A percentile compares a stretch with the other conserved stretches of the same genome.
phyloP scores from a whole-genome alignment of 2,329 filamentous ascomycete genomes.

The Diplodia mutila region DNA sequence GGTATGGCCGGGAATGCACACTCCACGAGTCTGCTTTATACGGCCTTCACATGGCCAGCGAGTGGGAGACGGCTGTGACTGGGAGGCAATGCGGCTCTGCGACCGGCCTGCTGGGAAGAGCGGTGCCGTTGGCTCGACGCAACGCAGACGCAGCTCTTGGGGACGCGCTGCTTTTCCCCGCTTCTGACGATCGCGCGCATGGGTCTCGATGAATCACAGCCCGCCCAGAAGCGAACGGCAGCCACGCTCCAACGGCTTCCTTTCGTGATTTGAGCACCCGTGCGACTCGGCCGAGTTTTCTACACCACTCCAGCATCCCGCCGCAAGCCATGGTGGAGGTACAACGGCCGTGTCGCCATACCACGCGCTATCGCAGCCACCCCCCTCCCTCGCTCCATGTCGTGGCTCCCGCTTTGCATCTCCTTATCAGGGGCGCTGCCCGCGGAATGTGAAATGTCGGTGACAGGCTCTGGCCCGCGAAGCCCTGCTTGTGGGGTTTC shows the following conservation, averaged over 20 bases:
- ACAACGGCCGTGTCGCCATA: no score
- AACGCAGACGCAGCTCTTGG: not conserved
- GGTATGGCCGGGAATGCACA: not conserved
- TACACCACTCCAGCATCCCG: no score
- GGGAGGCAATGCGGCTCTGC: conserved; percentile 24
- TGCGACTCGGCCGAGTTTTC: no score
- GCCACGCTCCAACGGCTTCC: not conserved
- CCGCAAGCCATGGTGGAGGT: no score
- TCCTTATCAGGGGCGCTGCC: not conserved
- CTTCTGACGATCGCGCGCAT: conserved; percentile 18
- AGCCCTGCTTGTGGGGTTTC: not conserved
- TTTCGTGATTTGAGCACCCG: not conserved
- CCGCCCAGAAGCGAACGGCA: not conserved
- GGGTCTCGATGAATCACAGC: conserved; percentile 8
- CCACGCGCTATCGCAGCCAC: not conserved
- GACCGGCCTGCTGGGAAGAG: conserved; percentile 5
- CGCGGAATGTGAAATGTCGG: not conserved
- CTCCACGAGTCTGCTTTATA: conserved; percentile 15
- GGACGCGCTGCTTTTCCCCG: conserved; percentile 11
- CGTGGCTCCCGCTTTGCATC: not conserved
- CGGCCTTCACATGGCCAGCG: conserved; percentile 22
- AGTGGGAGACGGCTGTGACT: conserved; percentile 19
- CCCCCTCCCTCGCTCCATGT: no score
- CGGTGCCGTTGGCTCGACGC: conserved; percentile 3
- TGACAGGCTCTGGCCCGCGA: not conserved